Evolutionary conservation across 495 filamentous ascomycete species (phyloP), one percentile per base, ranked within the genome.

Genomic region (Xylaria scruposa): DNA sequence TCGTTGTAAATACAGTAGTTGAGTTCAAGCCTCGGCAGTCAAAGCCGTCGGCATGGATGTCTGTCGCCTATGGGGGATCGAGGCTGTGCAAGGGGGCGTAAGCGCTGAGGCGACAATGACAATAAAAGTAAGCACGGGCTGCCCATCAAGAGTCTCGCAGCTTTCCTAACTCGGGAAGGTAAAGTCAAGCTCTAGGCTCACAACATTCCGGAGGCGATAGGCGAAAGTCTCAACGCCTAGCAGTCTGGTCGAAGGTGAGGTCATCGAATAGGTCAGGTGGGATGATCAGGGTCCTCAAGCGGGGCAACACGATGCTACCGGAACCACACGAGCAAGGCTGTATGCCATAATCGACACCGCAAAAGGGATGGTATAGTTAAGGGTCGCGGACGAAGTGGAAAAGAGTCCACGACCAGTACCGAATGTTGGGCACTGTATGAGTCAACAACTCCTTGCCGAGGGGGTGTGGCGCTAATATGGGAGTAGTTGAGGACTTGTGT

Each of bases 221-320:
- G 56, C 46, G 47, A 56, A 56, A 26, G 69, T 46, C 33, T 53
- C 36, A 29, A 42, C 54, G 24, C 49, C 69, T 56, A 36, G 58
- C 49, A 59, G 61, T 71, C 69, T 64, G 56, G 51, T 33, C 31
- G 36, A 66, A 71, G 70, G 70, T 67, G 70, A 71, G 70, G 70
- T 71, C 70, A 71, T 64, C 61, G 60, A 71, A 59, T 19, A 66
- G 62, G 59, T 71, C 70, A 71, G 70, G 70, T 71, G 70, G 70
- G 70, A 71, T 71, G 62, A 71, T 71, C 70, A 64, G 70, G 70
- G 70, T 67, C 62, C 61, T 67, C 51, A 71, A 71, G 70, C 70
- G 70, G 70, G 62, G 70, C 70, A 59, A 38, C 70, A 66, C 70
- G 70, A 71, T 71, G 70, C 42, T 67, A 71, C 70, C 61, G 70